These are phyloP conservation scores for Grifola frondosa DNA, from an alignment of 1,284 basidiomycete genomes.

Conservation along the genomic window DNA sequence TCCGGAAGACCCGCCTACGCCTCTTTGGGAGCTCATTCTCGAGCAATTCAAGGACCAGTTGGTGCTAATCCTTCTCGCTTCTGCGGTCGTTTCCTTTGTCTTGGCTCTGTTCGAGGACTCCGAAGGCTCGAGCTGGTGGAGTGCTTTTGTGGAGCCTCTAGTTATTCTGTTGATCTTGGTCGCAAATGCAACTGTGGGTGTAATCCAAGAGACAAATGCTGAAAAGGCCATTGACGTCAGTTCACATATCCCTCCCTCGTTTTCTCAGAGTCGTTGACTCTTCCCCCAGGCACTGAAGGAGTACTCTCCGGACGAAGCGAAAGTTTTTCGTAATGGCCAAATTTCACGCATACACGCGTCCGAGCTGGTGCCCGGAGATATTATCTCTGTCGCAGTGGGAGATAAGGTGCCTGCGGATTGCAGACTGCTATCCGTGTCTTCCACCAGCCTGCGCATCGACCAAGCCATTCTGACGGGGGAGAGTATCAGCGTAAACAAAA, in stretches of 20 bases:
- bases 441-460: constrained; percentile 89
- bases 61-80: constrained; percentile 90
- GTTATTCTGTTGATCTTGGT: constrained; percentile 93
- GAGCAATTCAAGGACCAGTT: constrained; percentile 99
- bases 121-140: constrained; percentile 62
- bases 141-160: constrained; percentile 89
- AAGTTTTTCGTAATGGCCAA: constrained; percentile 77
- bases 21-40: constrained; percentile 90
- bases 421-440: constrained; percentile 83
- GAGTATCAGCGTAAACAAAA: constrained; percentile 85
- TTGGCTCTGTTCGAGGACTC: constrained; percentile 83
- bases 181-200: constrained; percentile 92
- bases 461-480: constrained; percentile 96
- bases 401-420: constrained; percentile 96
- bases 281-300: constrained; percentile 82
- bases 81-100: constrained; percentile 88
- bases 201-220: constrained; percentile 92
- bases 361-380: constrained; percentile 91
- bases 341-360: constrained; percentile 77
- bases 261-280: constrained; percentile 5
- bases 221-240: constrained; percentile 94
- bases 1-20: constrained; percentile 87
- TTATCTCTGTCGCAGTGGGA: constrained; percentile 86
- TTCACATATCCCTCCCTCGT: constrained; percentile 19
- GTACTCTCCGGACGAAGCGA: constrained; percentile 94